Evolutionary conservation across 768 basidiomycete genomes (phyloP).

Genomic region (Lactifluus hygrophoroides): DNA sequence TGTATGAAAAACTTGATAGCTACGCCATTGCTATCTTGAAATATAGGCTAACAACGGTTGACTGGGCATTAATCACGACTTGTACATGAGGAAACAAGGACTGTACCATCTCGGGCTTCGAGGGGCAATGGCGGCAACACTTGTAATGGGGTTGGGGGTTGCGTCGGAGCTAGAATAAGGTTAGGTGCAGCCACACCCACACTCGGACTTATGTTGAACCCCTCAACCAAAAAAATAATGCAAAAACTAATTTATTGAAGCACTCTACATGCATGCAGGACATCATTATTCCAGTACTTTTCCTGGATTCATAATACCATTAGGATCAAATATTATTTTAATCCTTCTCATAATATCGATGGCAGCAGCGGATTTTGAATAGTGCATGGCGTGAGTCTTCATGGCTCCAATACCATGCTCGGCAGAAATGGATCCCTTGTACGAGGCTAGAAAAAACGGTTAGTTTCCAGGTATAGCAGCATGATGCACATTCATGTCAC

Average conservation of each 20-base stretch:
- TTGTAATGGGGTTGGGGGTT: conserved; percentile 23
- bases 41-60: conserved; percentile 44
- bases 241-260: background rate
- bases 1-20: no score
- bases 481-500: conserved; percentile 25
- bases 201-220: background rate
- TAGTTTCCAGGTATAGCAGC: background rate
- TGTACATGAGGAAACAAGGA: background rate
- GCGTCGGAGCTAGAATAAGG: conserved; percentile 22
- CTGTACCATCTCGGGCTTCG: conserved; percentile 11
- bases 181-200: conserved; percentile 20
- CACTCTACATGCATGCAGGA: background rate
- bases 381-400: conserved; percentile 85
- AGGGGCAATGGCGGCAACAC: conserved; percentile 10
- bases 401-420: conserved; percentile 96
- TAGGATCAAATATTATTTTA: conserved; percentile 82
- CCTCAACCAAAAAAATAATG: background rate
- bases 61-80: background rate
- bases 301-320: conserved; percentile 88
- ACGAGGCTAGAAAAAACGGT: conserved; percentile 41
- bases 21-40: conserved; percentile 57
- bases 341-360: conserved; percentile 87
- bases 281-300: conserved; percentile 47
- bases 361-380: conserved; percentile 73
- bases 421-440: conserved; percentile 88